phyloP scores from a whole-genome alignment of 1,284 basidiomycete species.

The Sporisorium graminicola region DNA sequence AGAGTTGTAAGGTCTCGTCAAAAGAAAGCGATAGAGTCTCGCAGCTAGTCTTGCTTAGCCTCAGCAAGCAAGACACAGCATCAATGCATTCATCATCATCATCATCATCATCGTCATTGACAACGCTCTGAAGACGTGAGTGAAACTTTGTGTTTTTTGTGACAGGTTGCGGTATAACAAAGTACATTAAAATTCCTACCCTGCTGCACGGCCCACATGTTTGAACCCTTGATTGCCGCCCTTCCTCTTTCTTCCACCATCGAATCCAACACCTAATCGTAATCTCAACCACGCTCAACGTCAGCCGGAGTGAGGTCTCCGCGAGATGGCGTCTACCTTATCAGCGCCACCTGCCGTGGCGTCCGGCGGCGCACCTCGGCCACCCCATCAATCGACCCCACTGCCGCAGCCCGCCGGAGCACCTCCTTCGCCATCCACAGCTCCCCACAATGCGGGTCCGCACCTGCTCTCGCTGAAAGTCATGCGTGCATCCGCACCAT shows the following conservation, averaged over 20 bases:
- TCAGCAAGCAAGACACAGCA: too few species aligned
- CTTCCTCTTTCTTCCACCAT: background rate
- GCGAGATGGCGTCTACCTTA: constrained; percentile 11
- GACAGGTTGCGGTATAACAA: background rate
- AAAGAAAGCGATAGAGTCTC: too few species aligned
- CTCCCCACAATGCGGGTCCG: constrained; percentile 22
- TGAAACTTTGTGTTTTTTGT: background rate
- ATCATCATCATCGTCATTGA: background rate
- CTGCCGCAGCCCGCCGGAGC: background rate
- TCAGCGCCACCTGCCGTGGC: constrained; percentile 4
- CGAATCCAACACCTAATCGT: background rate
- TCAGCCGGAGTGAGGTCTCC: background rate
- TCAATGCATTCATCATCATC: background rate
- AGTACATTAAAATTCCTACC: background rate
- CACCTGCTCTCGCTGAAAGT: constrained; percentile 61
- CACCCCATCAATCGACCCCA: constrained; percentile 3
- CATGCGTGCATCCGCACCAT: constrained; percentile 55
- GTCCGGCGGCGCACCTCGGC: background rate
- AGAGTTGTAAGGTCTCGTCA: constrained; percentile 4
- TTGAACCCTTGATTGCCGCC: background rate
- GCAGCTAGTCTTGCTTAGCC: too few species aligned
- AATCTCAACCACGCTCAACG: too few species aligned
- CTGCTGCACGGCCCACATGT: background rate
- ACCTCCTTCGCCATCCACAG: background rate
- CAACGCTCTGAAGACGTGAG: constrained; percentile 3